Percentiles rank a stretch among this genome's conserved stretches.
These are phyloP conservation scores for Penicillium waksmanii DNA, from an alignment of 495 filamentous ascomycete genomes.

Conservation along the genomic window DNA sequence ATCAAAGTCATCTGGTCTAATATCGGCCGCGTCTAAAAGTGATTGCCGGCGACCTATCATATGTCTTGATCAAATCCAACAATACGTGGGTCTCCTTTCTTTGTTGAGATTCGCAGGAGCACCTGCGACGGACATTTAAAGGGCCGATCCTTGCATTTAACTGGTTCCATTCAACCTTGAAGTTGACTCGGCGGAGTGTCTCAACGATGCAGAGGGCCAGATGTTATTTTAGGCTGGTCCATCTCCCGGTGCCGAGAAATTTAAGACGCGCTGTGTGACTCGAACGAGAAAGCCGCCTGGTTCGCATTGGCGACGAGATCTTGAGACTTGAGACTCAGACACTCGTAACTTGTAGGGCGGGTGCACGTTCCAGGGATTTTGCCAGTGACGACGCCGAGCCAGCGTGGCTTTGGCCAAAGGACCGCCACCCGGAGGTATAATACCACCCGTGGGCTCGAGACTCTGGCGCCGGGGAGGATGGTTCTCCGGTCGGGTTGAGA, in stretches of 20 bases:
- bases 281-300: conserved; percentile 1
- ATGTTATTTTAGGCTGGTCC: not conserved
- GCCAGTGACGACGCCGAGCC: not conserved
- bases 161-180: not conserved
- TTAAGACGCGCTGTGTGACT: not conserved
- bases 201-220: not conserved
- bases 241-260: not conserved
- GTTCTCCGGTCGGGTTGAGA: conserved; percentile 1
- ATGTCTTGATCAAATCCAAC: too few relatives aligned
- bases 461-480: not conserved
- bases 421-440: conserved; percentile 3
- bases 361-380: not conserved
- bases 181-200: not conserved
- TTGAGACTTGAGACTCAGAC: not conserved
- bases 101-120: too few relatives aligned
- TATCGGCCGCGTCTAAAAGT: not conserved
- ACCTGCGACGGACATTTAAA: too few relatives aligned
- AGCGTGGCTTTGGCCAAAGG: not conserved
- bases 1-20: not conserved
- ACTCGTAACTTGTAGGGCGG: not conserved
- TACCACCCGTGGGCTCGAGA: not conserved
- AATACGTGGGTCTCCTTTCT: too few relatives aligned
- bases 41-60: not conserved
- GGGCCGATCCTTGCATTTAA: too few relatives aligned
- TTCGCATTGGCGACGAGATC: not conserved